These are phyloP conservation scores for Talaromyces islandicus DNA, from an alignment of 2,329 filamentous ascomycete genomes.

Conservation along the genomic window DNA sequence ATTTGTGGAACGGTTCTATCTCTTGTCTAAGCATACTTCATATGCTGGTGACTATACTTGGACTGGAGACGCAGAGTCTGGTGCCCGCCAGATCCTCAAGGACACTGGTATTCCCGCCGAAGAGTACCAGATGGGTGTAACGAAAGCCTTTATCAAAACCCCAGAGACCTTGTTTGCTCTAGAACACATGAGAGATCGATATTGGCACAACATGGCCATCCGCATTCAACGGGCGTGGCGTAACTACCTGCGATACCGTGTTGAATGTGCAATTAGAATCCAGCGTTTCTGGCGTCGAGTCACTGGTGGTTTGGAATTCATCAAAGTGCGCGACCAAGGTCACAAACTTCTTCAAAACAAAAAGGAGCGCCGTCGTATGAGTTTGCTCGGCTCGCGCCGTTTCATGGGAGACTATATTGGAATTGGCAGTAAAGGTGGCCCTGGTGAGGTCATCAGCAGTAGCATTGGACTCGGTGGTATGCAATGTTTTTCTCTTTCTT, in stretches of 20 bases:
- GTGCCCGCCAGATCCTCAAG: constrained; percentile 86
- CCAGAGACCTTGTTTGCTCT: constrained; percentile 94
- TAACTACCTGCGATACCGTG: constrained; percentile 87
- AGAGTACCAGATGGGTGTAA: constrained; percentile 95
- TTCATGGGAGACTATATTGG: constrained; percentile 95
- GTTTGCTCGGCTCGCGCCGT: constrained; percentile 80
- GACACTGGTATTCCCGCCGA: constrained; percentile 93
- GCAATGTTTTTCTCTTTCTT: constrained; percentile 10
- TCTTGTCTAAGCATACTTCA: constrained; percentile 87
- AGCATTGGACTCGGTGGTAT: constrained; percentile 64
- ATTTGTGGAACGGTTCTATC: constrained; percentile 94
- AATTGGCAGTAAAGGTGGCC: constrained; percentile 71
- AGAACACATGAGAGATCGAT: constrained; percentile 94
- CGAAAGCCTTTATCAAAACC: constrained; percentile 96
- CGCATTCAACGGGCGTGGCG: constrained; percentile 96
- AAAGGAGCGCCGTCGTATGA: constrained; percentile 88
- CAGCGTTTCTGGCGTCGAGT: constrained; percentile 95
- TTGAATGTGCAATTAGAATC: constrained; percentile 87
- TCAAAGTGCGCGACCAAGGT: constrained; percentile 81
- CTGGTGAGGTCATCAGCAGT: constrained; percentile 72
- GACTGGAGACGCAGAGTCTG: constrained; percentile 80
- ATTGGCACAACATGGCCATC: constrained; percentile 99
- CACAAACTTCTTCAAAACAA: constrained; percentile 73
- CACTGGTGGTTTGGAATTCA: constrained; percentile 80
- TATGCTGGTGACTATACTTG: constrained; percentile 98